Evolutionary conservation across 331 rosid genomes (phyloP).

Genomic region (Rosa hybrid): DNA sequence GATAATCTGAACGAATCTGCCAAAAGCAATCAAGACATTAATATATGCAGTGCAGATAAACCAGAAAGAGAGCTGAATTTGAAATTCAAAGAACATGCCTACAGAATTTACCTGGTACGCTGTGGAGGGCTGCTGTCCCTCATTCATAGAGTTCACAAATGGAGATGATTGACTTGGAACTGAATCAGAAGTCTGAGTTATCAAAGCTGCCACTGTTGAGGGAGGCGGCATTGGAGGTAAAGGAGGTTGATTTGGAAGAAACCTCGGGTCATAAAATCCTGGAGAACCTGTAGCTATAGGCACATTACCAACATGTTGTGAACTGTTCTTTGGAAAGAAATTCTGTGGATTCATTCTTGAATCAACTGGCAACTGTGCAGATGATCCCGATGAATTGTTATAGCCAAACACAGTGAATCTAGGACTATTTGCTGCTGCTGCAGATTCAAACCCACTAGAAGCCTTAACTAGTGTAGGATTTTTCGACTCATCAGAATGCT

Average conservation of each 20-base stretch:
- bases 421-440: slow-evolving; percentile 42
- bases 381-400: slow-evolving; percentile 50
- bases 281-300: slow-evolving; percentile 57
- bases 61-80: neutral
- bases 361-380: slow-evolving; percentile 60
- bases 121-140: slow-evolving; percentile 54
- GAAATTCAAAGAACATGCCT: slow-evolving; percentile 9
- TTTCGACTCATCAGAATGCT: slow-evolving; percentile 71
- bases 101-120: slow-evolving; percentile 59
- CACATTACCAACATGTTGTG: slow-evolving; percentile 62
- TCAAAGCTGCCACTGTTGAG: slow-evolving; percentile 52
- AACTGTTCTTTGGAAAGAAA: slow-evolving; percentile 61
- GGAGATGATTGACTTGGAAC: slow-evolving; percentile 62
- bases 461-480: slow-evolving; percentile 47
- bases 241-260: slow-evolving; percentile 85
- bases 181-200: slow-evolving; percentile 62
- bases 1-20: slow-evolving; percentile 78
- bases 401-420: slow-evolving; percentile 56
- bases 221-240: slow-evolving; percentile 98
- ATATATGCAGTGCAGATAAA: slow-evolving; percentile 10
- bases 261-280: slow-evolving; percentile 80
- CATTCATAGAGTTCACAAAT: slow-evolving; percentile 56
- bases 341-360: slow-evolving; percentile 59
- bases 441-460: slow-evolving; percentile 63
- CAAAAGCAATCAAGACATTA: slow-evolving; percentile 17